phyloP scores from a whole-genome alignment of 805 yeast genomes.

The Metschnikowia cubensis region DNA sequence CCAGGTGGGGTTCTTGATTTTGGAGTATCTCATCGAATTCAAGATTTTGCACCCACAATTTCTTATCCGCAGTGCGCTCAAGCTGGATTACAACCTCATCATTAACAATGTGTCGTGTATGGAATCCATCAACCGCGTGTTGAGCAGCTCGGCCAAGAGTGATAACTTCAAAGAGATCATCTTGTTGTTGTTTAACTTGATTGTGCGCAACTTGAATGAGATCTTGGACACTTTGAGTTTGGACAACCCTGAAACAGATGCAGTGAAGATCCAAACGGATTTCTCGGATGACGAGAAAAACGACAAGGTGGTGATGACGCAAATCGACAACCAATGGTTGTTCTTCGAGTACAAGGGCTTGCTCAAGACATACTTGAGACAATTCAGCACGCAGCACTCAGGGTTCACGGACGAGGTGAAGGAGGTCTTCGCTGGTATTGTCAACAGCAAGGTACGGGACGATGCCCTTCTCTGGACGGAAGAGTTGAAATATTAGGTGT shows the following conservation, averaged over 20 bases:
- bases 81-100: conserved; percentile 28
- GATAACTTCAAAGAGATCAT: conserved; percentile 19
- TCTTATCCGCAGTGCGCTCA: conserved; percentile 27
- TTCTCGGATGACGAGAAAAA: conserved; percentile 25
- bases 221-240: conserved; percentile 18
- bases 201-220: conserved; percentile 30
- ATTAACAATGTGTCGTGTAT: conserved; percentile 41
- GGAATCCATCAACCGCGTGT: conserved; percentile 38
- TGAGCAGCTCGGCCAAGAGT: conserved; percentile 21
- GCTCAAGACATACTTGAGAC: conserved; percentile 36
- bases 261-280: conserved; percentile 24
- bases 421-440: conserved; percentile 8
- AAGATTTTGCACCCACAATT: conserved; percentile 28
- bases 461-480: conserved; percentile 17
- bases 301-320: conserved; percentile 21
- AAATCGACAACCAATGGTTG: conserved; percentile 38
- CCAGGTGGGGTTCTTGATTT: conserved; percentile 40
- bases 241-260: conserved; percentile 13
- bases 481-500: conserved; percentile 14
- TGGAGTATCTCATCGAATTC: conserved; percentile 41
- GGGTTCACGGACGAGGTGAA: conserved; percentile 15
- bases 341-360: conserved; percentile 41
- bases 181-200: conserved; percentile 21
- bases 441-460: conserved; percentile 15
- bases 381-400: conserved; percentile 18